phyloP scores from a whole-genome alignment of 1,139 yeast species.

The Chernovozyma aurita region DNA sequence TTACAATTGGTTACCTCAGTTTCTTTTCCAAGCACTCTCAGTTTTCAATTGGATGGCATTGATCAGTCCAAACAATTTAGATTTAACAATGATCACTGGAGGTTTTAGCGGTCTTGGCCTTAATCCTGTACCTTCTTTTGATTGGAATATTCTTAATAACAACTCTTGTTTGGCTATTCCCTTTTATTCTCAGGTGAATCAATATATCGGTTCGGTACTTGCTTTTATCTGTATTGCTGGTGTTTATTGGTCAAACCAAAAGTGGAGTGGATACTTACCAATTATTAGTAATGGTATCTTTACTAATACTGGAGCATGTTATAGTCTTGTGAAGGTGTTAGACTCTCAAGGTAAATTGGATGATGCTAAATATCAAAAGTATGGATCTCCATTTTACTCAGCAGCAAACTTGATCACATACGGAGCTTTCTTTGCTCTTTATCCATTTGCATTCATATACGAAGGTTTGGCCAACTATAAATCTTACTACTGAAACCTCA shows the following conservation, averaged over 20 bases:
- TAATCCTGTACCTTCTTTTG: slow-evolving; percentile 55
- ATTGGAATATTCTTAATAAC: slow-evolving; percentile 37
- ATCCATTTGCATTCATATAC: slow-evolving; percentile 53
- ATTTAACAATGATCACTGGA: slow-evolving; percentile 56
- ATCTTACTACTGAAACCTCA: slow-evolving; percentile 13
- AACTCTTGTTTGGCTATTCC: slow-evolving; percentile 34
- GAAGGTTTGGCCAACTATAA: slow-evolving; percentile 28
- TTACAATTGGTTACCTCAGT: slow-evolving; percentile 34
- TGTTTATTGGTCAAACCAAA: slow-evolving; percentile 47
- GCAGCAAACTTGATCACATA: slow-evolving; percentile 43
- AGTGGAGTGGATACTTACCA: slow-evolving; percentile 51
- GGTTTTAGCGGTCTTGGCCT: slow-evolving; percentile 48
- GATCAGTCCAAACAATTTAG: slow-evolving; percentile 27
- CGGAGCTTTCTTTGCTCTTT: slow-evolving; percentile 55
- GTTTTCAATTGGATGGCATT: slow-evolving; percentile 37
- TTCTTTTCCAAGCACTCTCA: slow-evolving; percentile 28
- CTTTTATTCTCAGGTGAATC: slow-evolving; percentile 41
- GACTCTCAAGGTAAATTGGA: slow-evolving; percentile 35
- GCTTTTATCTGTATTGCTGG: slow-evolving; percentile 40
- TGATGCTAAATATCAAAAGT: slow-evolving; percentile 32
- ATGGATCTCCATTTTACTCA: slow-evolving; percentile 45
- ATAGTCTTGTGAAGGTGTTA: slow-evolving; percentile 38
- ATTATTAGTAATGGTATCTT: slow-evolving; percentile 44
- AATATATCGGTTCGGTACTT: slow-evolving; percentile 38
- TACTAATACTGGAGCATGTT: slow-evolving; percentile 44